Percentiles rank a stretch among this genome's conserved stretches.
Conservation (phyloP, 1,139 yeast species). For the Arxiozyma telluris region DNA sequence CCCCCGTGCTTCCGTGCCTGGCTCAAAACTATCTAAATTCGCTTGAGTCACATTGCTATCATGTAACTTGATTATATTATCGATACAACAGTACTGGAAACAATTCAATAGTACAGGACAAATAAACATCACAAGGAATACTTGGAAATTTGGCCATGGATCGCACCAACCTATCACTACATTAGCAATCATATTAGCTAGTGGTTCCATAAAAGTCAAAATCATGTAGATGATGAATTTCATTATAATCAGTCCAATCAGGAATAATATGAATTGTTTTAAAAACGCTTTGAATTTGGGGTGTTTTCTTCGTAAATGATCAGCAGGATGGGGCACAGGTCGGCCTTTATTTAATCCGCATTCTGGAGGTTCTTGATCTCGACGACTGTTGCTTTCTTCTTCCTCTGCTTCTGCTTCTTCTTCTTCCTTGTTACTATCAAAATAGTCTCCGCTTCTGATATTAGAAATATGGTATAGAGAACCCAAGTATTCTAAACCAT, state of each 20-base stretch:
- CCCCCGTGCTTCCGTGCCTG: conserved; percentile 2
- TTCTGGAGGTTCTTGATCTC: not conserved
- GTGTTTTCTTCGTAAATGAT: conserved; percentile 30
- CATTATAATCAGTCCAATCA: conserved; percentile 48
- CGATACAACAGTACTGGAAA: conserved; percentile 77
- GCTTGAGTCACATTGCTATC: conserved; percentile 16
- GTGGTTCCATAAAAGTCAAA: conserved; percentile 44
- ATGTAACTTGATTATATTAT: conserved; percentile 70
- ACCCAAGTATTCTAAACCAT: conserved; percentile 41
- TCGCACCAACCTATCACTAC: conserved; percentile 68
- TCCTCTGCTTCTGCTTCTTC: conserved; percentile 5
- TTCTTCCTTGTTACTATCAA: conserved; percentile 4
- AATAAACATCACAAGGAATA: conserved; percentile 76
- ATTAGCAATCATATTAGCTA: conserved; percentile 41
- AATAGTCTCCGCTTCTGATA: conserved; percentile 74
- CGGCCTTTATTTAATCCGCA: not conserved
- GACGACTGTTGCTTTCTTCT: not conserved
- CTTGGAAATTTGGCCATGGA: conserved; percentile 71
- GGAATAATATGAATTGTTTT: conserved; percentile 67
- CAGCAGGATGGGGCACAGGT: not conserved
- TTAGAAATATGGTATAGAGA: conserved; percentile 42
- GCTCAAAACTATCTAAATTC: conserved; percentile 22
- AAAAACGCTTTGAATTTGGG: conserved; percentile 59
- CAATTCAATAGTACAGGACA: conserved; percentile 76
- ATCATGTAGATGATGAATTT: conserved; percentile 49